A percentile compares a stretch with the other conserved stretches of the same genome.
phyloP scores from a whole-genome alignment of 2,329 filamentous ascomycete species.

The Verticillium dahliae region DNA sequence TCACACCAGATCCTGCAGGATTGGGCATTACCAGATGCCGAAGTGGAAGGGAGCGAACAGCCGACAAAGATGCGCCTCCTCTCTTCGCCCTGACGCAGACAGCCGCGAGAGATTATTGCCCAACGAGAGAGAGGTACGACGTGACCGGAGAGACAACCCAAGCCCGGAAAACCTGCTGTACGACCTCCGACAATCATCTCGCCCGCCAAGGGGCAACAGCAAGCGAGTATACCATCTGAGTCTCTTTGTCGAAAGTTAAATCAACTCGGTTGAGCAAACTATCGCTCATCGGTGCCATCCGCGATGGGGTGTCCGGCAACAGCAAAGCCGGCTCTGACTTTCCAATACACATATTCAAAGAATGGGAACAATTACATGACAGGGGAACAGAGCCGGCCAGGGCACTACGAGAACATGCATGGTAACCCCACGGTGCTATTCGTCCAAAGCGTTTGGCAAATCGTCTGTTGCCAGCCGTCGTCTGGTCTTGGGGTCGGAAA shows the following conservation, averaged over 20 bases:
- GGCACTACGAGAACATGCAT: not conserved
- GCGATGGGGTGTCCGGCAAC: not conserved
- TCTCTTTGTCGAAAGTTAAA: not conserved
- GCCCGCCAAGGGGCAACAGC: not conserved
- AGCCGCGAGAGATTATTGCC: not conserved
- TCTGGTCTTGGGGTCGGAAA: not conserved
- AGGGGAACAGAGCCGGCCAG: too few relatives aligned
- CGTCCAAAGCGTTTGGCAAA: not conserved
- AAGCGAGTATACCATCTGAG: not conserved
- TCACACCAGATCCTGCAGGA: not conserved
- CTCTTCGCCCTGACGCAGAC: not conserved
- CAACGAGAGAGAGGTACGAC: not conserved
- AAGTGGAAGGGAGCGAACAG: not conserved
- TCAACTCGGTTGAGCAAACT: not conserved
- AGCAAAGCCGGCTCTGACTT: not conserved
- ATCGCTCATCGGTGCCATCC: not conserved
- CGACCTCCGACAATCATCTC: not conserved
- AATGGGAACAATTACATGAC: too few relatives aligned
- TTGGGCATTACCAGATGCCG: not conserved
- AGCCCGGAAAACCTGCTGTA: not conserved
- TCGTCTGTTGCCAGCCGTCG: not conserved
- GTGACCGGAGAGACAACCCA: not conserved
- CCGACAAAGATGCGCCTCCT: not conserved
- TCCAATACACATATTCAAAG: too few relatives aligned
- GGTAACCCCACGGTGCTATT: not conserved